These are phyloP conservation scores for Talaromyces sp. DNA, from an alignment of 2,329 filamentous ascomycete genomes.

Conservation along the genomic window DNA sequence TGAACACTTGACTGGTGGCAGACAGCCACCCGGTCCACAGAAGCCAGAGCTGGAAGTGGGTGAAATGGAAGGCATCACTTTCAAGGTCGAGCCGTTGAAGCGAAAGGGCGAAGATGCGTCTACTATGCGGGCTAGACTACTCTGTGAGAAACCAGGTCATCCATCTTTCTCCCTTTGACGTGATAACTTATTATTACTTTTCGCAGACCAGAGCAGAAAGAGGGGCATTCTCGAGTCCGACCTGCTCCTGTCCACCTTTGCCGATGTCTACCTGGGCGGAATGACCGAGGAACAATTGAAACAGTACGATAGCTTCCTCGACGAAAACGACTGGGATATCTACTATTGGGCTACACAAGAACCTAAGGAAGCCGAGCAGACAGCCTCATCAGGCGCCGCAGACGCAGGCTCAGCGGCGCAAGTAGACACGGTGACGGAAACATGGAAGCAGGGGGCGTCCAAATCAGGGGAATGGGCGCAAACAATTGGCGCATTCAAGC, in stretches of 20 bases:
- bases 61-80: slow-evolving; percentile 78
- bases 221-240: slow-evolving; percentile 93
- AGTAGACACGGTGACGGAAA: slow-evolving; percentile 35
- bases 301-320: slow-evolving; percentile 87
- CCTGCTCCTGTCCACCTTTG: slow-evolving; percentile 93
- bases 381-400: slow-evolving; percentile 21
- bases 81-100: slow-evolving; percentile 84
- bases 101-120: slow-evolving; percentile 74
- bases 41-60: slow-evolving; percentile 70
- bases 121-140: slow-evolving; percentile 83
- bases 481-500: slow-evolving; percentile 89
- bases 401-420: slow-evolving; percentile 26
- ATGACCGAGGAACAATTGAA: slow-evolving; percentile 70
- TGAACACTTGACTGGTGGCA: slow-evolving; percentile 60
- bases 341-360: slow-evolving; percentile 99
- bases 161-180: background rate
- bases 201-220: slow-evolving; percentile 87
- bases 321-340: slow-evolving; percentile 99
- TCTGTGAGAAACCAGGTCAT: slow-evolving; percentile 44
- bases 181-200: slow-evolving; percentile 3
- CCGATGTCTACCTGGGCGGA: slow-evolving; percentile 64
- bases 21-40: slow-evolving; percentile 47
- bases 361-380: slow-evolving; percentile 48
- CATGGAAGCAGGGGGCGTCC: slow-evolving; percentile 47
- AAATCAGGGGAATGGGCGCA: slow-evolving; percentile 86